Evolutionary conservation across 768 basidiomycete genomes (phyloP).

Genomic region (Boletus vinaceobasis): DNA sequence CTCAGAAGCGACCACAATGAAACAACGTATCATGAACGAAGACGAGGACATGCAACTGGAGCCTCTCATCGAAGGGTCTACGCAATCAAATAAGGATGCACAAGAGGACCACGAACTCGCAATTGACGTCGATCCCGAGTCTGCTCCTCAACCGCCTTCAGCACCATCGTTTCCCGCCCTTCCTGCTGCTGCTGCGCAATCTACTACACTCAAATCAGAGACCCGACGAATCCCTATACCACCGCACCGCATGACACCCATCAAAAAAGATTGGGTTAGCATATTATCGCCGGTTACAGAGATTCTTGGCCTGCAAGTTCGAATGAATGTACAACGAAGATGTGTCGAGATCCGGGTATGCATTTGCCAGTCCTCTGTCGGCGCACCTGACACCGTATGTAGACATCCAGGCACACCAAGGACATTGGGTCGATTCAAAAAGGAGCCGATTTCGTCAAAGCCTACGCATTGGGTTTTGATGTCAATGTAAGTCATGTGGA

Average conservation of each 20-base stretch:
- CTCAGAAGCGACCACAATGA: constrained; percentile 8
- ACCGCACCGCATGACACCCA: constrained; percentile 94
- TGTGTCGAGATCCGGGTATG: constrained; percentile 91
- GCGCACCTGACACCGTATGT: constrained; percentile 2
- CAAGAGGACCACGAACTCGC: constrained; percentile 60
- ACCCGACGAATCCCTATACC: constrained; percentile 88
- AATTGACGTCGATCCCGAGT: constrained; percentile 51
- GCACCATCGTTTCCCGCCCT: constrained; percentile 72
- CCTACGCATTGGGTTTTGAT: constrained; percentile 92
- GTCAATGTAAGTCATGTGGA: constrained; percentile 65
- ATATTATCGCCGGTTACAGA: constrained; percentile 95
- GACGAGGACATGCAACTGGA: constrained; percentile 34
- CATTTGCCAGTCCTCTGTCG: constrained; percentile 5
- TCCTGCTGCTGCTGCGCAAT: constrained; percentile 52
- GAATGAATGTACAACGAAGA: constrained; percentile 92
- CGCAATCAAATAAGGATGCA: background rate
- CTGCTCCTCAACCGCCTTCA: constrained; percentile 42
- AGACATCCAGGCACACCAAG: constrained; percentile 95
- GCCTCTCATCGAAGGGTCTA: constrained; percentile 6
- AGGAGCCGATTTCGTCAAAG: constrained; percentile 95
- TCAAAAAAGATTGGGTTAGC: constrained; percentile 95
- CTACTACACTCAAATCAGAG: constrained; percentile 67
- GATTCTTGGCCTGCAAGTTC: constrained; percentile 89
- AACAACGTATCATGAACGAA: constrained; percentile 11
- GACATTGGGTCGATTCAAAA: constrained; percentile 93